Evolutionary conservation across 225 moss, liverwort and hornwort genomes (phyloP).

Genomic region (Ulota crispa): DNA sequence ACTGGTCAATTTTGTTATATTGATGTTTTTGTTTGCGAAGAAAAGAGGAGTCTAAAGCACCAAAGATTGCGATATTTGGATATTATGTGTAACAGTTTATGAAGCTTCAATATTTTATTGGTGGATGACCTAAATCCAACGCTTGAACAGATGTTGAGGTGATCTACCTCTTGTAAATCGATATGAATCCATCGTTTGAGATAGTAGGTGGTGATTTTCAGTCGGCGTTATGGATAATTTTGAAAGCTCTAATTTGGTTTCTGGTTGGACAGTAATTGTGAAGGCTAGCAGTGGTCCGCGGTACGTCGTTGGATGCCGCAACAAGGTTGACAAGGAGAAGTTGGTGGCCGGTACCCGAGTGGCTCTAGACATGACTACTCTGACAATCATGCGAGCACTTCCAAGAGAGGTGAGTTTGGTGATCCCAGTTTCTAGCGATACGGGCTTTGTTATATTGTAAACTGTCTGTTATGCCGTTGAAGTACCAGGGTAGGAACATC

Average conservation of each 20-base stretch:
- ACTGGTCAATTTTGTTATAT: neutral
- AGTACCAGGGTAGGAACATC: neutral
- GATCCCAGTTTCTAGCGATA: neutral
- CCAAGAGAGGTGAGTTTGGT: constrained; percentile 76
- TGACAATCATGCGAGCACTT: constrained; percentile 96
- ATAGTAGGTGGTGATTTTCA: neutral
- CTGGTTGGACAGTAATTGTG: constrained; percentile 72
- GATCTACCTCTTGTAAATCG: neutral
- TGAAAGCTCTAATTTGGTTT: neutral
- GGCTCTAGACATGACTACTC: constrained; percentile 97
- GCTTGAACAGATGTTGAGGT: neutral
- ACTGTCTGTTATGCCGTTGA: neutral
- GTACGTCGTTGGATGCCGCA: constrained; percentile 96
- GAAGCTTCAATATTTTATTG: neutral
- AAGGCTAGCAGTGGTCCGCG: constrained; percentile 99
- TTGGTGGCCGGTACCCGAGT: constrained; percentile 90
- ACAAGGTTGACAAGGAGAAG: constrained; percentile 98
- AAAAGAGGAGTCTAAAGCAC: neutral
- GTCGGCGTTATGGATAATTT: neutral
- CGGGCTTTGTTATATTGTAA: neutral
- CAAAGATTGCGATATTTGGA: neutral
- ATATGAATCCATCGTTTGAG: neutral
- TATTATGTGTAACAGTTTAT: neutral
- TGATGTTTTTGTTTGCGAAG: neutral
- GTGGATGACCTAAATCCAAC: neutral